Evolutionary conservation across 2,329 filamentous ascomycete species (phyloP), one percentile per base, ranked within the genome.

Genomic region (Cladosporium sp.): DNA sequence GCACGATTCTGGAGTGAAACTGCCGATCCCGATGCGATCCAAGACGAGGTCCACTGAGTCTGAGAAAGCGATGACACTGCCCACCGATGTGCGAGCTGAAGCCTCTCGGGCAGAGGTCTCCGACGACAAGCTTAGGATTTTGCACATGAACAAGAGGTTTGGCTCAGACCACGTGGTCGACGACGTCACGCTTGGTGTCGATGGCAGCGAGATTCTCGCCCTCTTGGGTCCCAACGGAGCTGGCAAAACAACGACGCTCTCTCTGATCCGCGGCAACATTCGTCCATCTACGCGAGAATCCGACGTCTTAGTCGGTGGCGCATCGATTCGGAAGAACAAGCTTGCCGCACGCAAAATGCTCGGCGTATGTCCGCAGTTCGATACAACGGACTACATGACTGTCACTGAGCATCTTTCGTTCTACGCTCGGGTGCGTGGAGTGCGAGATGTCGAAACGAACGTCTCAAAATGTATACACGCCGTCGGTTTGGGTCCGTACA

Each of bases 211-310:
- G 63, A 86, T 93, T 2, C 94, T 93, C 69, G 89, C 89, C 0
- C 76, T 95, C 0, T 77, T 95, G 2, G 90, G 90, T 0, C 88
- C 89, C 15, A 95, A 95, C 62, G 90, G 90, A 15, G 90, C 89
- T 1, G 90, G 90, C 50, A 95, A 95, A 61, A 89, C 85, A 0
- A 94, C 88, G 0, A 93, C 86, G 1, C 93, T 95, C 59, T 88
- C 84, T 1, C 74, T 95, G 35, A 88, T 95, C 56, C 83, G 90
- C 52, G 90, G 90, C 15, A 89, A 95, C 61, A 76, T 92, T 20
- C 82, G 82, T 50, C 88, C 88, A 0, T 82, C 80, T 11, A 71
- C 71, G 39, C 78, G 82, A 49, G 80, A 81, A 12, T 87, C 88
- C n/a, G 85, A 92, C 50, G 80, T 95, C 2, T 79, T 88, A 40